Evolutionary conservation across 495 filamentous ascomycete genomes (phyloP).

Genomic region (Talaromyces liani): DNA sequence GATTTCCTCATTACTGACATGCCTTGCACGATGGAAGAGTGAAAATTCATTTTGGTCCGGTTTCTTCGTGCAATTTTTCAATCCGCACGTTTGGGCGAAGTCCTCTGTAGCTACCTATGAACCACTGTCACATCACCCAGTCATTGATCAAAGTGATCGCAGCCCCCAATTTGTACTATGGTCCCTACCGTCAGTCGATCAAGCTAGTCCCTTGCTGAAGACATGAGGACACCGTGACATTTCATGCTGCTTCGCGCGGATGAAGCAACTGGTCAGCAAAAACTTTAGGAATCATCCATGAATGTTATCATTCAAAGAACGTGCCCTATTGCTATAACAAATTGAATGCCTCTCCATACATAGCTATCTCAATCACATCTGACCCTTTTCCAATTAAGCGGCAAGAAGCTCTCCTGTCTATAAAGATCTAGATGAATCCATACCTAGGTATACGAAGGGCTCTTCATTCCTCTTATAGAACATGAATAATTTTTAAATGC

Average conservation of each 20-base stretch:
- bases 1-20: neutral
- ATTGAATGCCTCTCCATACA: too few relatives aligned
- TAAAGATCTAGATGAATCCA: too few relatives aligned
- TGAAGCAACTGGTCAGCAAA: neutral
- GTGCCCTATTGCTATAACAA: neutral
- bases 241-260: neutral
- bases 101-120: neutral
- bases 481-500: too few relatives aligned
- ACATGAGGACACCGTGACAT: neutral
- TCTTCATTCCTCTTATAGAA: too few relatives aligned
- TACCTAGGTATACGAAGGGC: too few relatives aligned
- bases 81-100: neutral
- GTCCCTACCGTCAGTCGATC: neutral
- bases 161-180: neutral
- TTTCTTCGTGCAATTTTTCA: neutral
- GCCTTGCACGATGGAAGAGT: neutral
- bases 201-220: too few relatives aligned
- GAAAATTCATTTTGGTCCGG: neutral
- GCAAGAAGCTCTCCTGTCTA: too few relatives aligned
- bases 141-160: neutral
- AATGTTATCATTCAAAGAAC: neutral
- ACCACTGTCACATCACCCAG: neutral
- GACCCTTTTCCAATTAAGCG: too few relatives aligned
- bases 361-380: too few relatives aligned
- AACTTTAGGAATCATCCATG: neutral